Evolutionary conservation across 139 green algal species (phyloP).

Genomic region (Haematococcus lacustris): DNA sequence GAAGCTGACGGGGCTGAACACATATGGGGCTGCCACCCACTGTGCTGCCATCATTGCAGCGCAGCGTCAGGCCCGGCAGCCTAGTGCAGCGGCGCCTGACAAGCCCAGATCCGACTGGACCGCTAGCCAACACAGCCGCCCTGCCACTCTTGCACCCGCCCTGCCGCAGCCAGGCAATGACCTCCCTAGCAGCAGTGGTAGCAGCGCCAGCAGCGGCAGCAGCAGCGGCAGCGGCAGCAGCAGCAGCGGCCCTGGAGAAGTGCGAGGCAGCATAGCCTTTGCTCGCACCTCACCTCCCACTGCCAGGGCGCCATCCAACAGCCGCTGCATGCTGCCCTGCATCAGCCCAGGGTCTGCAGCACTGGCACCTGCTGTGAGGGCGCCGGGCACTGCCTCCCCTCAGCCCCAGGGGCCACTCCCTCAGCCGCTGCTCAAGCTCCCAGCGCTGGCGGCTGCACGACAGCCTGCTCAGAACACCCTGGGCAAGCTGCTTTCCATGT

Average conservation of each 20-base stretch:
- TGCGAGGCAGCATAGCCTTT: background rate
- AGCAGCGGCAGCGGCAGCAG: background rate
- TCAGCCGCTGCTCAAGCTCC: too few species aligned
- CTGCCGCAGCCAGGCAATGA: background rate
- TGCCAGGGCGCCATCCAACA: too few species aligned
- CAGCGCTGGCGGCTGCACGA: too few species aligned
- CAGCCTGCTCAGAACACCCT: too few species aligned
- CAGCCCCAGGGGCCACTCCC: too few species aligned
- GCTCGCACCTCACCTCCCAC: too few species aligned
- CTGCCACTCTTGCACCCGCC: background rate
- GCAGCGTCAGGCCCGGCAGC: constrained; percentile 10
- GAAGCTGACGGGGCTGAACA: constrained; percentile 29
- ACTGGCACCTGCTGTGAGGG: too few species aligned
- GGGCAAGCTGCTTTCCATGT: too few species aligned
- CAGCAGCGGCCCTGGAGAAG: background rate
- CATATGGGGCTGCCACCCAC: constrained; percentile 33
- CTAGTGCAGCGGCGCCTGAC: background rate
- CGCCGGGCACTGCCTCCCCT: too few species aligned
- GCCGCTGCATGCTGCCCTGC: too few species aligned
- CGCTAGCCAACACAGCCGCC: background rate
- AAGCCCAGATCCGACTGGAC: background rate
- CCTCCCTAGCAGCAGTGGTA: too few species aligned
- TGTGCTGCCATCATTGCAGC: constrained; percentile 33
- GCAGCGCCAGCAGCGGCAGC: background rate
- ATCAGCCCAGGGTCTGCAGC: too few species aligned